Conservation (phyloP, 768 basidiomycete species). For the Podaxis sp. region DNA sequence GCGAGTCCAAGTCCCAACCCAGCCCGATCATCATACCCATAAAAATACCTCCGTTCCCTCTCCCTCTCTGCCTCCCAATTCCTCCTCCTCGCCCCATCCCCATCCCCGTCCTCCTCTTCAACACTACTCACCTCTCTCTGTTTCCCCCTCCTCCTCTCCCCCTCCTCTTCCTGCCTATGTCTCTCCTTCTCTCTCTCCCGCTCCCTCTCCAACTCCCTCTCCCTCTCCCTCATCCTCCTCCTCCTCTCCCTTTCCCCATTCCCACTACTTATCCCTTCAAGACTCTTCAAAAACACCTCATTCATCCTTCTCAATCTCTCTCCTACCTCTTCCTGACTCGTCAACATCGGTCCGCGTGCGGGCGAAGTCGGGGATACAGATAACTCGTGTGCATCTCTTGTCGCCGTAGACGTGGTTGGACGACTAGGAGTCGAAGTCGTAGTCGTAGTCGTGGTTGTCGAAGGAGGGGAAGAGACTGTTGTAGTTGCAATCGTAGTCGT, state of each 20-base stretch:
- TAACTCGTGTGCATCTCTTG: background rate
- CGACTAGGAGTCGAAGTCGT: background rate
- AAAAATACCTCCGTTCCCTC: constrained; percentile 5
- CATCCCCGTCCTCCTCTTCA: constrained; percentile 10
- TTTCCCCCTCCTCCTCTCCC: background rate
- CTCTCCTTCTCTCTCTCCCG: constrained; percentile 14
- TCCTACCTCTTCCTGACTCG: constrained; percentile 66
- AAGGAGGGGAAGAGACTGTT: background rate
- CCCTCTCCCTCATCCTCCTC: constrained; percentile 23
- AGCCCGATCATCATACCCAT: constrained; percentile 1
- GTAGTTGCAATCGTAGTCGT: background rate
- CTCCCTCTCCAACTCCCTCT: constrained; percentile 20
- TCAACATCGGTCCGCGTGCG: constrained; percentile 52
- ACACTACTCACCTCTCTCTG: background rate
- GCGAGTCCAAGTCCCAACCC: background rate
- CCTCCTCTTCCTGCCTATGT: constrained; percentile 15
- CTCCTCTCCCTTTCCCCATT: constrained; percentile 15
- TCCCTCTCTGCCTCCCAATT: constrained; percentile 13
- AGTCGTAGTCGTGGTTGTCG: background rate
- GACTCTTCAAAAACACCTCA: constrained; percentile 60
- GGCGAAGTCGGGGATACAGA: constrained; percentile 28
- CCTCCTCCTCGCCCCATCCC: background rate
- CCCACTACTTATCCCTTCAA: constrained; percentile 52
- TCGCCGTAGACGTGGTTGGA: background rate
- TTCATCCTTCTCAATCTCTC: constrained; percentile 66